Percentiles rank a stretch among this genome's conserved stretches.
phyloP scores from a whole-genome alignment of 257 asterid genomes.

The Gynochthodes officinalis region DNA sequence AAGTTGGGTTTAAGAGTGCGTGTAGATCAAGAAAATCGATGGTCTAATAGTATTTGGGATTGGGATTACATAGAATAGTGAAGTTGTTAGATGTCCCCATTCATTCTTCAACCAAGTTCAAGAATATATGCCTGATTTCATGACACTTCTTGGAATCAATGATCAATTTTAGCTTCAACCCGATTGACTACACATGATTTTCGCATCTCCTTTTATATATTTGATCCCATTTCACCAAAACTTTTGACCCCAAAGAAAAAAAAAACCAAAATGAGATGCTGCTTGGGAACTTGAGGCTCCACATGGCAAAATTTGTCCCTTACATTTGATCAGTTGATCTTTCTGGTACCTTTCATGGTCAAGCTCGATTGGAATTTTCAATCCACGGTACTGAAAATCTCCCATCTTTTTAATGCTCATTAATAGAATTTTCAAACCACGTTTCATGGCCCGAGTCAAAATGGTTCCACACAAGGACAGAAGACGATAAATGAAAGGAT shows the following conservation, averaged over 20 bases:
- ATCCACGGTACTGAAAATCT: background rate
- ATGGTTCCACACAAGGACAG: background rate
- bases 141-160: slow-evolving; percentile 20
- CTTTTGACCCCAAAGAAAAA: no score
- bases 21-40: slow-evolving; percentile 12
- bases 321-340: background rate
- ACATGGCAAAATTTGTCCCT: background rate
- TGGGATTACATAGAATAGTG: slow-evolving; percentile 11
- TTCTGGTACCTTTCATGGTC: background rate
- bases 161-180: background rate
- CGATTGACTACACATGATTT: background rate
- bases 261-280: background rate
- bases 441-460: background rate
- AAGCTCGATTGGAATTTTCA: background rate
- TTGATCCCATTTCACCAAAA: no score
- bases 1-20: background rate
- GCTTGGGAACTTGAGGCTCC: background rate
- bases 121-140: slow-evolving; percentile 18
- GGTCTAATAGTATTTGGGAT: slow-evolving; percentile 6
- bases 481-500: background rate
- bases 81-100: background rate
- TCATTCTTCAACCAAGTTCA: slow-evolving; percentile 10
- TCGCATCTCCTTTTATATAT: no score
- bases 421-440: background rate
- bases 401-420: background rate